These are phyloP conservation scores for Immersiporthe knoxdaviesiana DNA, from an alignment of 2,329 filamentous ascomycete genomes.

Conservation along the genomic window DNA sequence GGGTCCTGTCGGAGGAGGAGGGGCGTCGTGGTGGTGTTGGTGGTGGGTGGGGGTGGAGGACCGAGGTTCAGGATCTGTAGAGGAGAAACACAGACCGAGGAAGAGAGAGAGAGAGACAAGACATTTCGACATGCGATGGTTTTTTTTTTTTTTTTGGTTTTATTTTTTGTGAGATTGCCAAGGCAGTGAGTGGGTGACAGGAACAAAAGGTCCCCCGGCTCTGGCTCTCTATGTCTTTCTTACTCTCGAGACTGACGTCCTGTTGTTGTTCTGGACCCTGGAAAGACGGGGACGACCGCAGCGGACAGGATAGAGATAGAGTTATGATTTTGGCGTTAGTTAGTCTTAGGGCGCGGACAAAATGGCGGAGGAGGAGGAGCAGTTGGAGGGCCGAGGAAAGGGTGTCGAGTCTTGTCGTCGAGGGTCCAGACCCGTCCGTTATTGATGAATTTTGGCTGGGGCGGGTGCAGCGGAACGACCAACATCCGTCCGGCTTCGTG, in stretches of 20 bases:
- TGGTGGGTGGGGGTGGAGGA: constrained; percentile 51
- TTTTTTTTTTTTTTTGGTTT: not conserved
- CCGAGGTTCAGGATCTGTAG: constrained; percentile 47
- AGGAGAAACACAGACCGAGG: not conserved
- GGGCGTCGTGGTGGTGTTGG: constrained; percentile 31
- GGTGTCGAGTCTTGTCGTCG: not conserved
- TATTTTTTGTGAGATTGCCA: no score
- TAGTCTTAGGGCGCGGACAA: not conserved
- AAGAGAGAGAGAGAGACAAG: no score
- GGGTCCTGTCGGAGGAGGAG: constrained; percentile 37
- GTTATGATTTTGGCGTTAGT: not conserved
- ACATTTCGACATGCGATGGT: not conserved
- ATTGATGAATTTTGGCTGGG: not conserved
- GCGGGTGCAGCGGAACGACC: constrained; percentile 20
- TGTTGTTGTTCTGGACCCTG: not conserved
- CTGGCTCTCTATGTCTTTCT: no score
- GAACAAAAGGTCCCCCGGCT: not conserved
- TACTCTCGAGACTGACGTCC: not conserved
- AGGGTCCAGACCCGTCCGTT: constrained; percentile 11
- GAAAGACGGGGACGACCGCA: not conserved
- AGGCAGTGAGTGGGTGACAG: not conserved
- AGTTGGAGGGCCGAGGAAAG: no score
- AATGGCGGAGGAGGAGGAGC: no score
- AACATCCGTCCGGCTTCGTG: not conserved
- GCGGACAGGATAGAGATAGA: not conserved